A percentile compares a stretch with the other conserved stretches of the same genome.
phyloP scores from a whole-genome alignment of 768 basidiomycete species.

The Auriculariales sp. region DNA sequence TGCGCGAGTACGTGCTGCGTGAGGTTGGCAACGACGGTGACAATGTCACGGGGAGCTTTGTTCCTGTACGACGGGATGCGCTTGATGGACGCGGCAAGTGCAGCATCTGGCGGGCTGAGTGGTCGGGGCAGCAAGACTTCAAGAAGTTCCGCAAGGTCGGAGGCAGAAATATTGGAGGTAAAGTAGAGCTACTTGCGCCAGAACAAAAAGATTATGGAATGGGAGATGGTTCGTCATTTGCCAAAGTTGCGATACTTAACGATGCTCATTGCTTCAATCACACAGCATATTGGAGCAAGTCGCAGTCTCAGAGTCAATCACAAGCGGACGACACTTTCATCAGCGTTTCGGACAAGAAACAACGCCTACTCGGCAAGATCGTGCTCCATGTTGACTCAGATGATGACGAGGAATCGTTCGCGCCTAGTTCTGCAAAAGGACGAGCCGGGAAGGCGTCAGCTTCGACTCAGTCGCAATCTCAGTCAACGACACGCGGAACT shows the following conservation, averaged over 20 bases:
- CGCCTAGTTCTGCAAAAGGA: neutral
- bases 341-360: too few species aligned
- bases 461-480: neutral
- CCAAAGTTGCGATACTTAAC: conserved; percentile 4
- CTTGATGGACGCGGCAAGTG: conserved; percentile 5
- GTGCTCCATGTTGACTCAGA: conserved; percentile 38
- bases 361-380: too few species aligned
- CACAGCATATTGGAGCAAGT: conserved; percentile 37
- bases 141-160: conserved; percentile 65
- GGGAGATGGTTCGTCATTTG: conserved; percentile 28
- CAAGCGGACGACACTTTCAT: conserved; percentile 6
- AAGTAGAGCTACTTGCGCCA: conserved; percentile 36
- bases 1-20: conserved; percentile 22
- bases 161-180: conserved; percentile 12
- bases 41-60: conserved; percentile 6
- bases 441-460: neutral
- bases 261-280: neutral
- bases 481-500: neutral
- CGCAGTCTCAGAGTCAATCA: conserved; percentile 13
- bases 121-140: conserved; percentile 47
- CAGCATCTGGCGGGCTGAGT: conserved; percentile 14
- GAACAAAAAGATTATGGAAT: conserved; percentile 41
- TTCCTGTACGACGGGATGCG: too few species aligned
- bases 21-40: conserved; percentile 9
- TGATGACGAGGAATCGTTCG: conserved; percentile 20